Evolutionary conservation across 169 alveolate genomes (phyloP).

Genomic region (Plasmodium fragile): DNA sequence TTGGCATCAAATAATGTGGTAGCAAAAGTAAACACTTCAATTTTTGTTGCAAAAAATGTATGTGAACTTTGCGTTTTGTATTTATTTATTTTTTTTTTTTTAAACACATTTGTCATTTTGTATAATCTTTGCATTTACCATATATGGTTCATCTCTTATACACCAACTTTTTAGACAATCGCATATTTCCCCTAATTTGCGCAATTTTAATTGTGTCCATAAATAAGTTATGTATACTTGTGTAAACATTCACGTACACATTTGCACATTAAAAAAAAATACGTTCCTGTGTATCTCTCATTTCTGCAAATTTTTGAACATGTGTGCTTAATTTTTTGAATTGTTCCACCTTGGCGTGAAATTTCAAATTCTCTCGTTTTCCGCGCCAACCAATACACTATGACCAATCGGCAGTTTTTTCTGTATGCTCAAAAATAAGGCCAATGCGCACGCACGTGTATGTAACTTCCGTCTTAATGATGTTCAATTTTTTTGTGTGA

Average conservation of each 20-base stretch:
- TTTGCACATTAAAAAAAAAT: neutral
- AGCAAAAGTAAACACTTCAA: neutral
- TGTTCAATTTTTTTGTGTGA: neutral
- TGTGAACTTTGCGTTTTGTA: neutral
- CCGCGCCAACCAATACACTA: neutral
- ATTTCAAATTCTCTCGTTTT: neutral
- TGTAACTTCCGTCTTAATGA: neutral
- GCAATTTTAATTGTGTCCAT: constrained; percentile 9
- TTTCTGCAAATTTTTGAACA: neutral
- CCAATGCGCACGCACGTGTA: neutral
- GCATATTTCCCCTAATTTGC: neutral
- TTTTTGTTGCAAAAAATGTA: neutral
- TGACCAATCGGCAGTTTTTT: neutral
- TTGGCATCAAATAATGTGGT: neutral
- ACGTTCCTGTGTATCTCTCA: neutral
- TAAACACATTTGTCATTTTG: neutral
- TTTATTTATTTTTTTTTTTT: neutral
- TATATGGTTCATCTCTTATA: neutral
- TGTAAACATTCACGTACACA: neutral
- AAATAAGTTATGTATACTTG: neutral
- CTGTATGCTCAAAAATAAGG: neutral
- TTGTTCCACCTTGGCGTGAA: neutral
- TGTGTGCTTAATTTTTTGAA: neutral
- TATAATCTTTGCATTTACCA: neutral
- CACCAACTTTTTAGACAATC: constrained; percentile 3